These are phyloP conservation scores for Solanum hybrid DNA, from an alignment of 305 asterid genomes.

Conservation along the genomic window DNA sequence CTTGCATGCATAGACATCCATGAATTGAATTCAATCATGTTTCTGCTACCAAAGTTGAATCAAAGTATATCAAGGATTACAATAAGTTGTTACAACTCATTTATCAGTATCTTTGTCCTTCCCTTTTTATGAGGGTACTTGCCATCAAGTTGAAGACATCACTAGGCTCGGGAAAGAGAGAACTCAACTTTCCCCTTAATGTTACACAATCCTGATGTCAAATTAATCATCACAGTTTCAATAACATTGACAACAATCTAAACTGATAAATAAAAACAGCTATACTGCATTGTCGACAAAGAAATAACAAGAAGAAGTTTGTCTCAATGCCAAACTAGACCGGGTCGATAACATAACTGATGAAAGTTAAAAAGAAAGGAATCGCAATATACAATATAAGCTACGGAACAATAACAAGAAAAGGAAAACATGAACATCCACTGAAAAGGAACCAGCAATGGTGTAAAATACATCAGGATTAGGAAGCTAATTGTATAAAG, in stretches of 20 bases:
- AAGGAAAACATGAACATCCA: background rate
- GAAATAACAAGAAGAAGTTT: background rate
- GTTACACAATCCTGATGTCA: background rate
- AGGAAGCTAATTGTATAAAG: slow-evolving; percentile 28
- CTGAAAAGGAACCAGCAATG: background rate
- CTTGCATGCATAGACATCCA: background rate
- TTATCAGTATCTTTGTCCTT: background rate
- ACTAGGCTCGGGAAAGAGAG: background rate
- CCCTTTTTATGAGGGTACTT: background rate
- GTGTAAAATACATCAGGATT: background rate
- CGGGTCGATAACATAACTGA: background rate
- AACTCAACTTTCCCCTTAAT: background rate
- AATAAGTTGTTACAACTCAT: background rate
- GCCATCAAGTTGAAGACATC: background rate
- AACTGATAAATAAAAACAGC: background rate
- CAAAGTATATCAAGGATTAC: background rate
- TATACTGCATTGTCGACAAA: background rate
- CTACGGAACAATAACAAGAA: background rate
- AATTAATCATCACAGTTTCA: background rate
- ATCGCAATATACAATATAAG: background rate
- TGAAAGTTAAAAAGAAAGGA: background rate
- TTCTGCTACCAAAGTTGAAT: background rate
- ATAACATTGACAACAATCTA: background rate
- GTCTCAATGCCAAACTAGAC: background rate
- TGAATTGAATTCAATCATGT: background rate